Base-by-base conservation (phyloP, 2,329 filamentous ascomycete genomes). In the Drechmeria coniospora region DNA sequence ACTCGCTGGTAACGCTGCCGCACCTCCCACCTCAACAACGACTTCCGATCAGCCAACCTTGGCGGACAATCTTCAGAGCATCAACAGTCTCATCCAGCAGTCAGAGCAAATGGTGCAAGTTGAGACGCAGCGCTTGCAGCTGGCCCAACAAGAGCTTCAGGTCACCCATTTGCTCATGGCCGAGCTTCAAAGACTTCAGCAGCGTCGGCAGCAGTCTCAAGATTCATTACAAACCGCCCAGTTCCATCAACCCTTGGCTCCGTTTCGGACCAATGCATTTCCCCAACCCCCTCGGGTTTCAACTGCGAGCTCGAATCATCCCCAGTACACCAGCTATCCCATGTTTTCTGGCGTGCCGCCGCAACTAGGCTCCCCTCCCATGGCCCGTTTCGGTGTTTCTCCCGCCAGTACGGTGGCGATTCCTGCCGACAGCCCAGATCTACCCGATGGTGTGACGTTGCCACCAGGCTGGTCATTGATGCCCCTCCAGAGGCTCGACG, bases 101-200 rank as follows among this genome's bases (percentile, higher is more conserved):
- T 63, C 82, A 10, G 76, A 83, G 38, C 66, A 74, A 30, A 68
- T 79, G 29, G 61, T 90, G 15, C 61, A 74, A 38, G 67, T 72
- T 30, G 78, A 86, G 43, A 62, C 81, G 19, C 61, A 68, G 25
- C 57, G 55, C 23, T 56, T 87, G 12, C 68, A 74, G 25, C 44
- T 67, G 19, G 69, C 72, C 11, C 68, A 79, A 27, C 66, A 75
- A 19, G 79, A 90, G 45, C 47, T 86, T 4, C 65, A 72, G 26
- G 55, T 69, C n/a, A 56, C 84, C n/a, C 66, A 75, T 28, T 54
- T 72, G 11, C 58, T 90, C 34, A 67, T 79, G 34, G 54, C 57
- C 13, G 81, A 90, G 46, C 49, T 90, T 27, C 59, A 68, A 19
- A 66, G 76, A 33, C 57, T 86, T 29, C 72, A 77, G 15, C 61